Evolutionary conservation across 75 land plant genomes (phyloP), one percentile per base, ranked within the genome.

Genomic region (Gnetum montanum): DNA sequence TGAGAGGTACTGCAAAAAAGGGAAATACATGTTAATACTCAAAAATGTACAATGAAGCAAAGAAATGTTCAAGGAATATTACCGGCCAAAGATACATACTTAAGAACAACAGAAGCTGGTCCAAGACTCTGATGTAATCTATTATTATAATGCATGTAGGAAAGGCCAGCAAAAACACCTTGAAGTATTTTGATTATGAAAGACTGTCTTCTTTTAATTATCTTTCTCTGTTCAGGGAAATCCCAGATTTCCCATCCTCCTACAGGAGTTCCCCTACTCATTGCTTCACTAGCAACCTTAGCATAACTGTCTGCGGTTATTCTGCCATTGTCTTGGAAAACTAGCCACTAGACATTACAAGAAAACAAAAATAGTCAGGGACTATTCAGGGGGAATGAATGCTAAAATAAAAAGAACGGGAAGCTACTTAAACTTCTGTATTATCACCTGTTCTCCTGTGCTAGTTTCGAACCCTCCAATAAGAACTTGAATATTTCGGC

Each of bases 101-200:
- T 94, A 73, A 94, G 75, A 58, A 83, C 68, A 64, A 94, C 70
- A 44, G 98, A 94, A 59, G 98, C 74, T 58, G 98, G 98, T 56
- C 98, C 98, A 64, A 94, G 79, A 75, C 94, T 88, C 59, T 90
- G 98, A 63, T 94, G 98, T 34, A 94, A 71, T 59, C 84, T 84
- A 34, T 81, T 81, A 57, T 56, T 72, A 8, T 85, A 62, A 72
- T 94, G 98, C 88, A 94, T 90, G 68, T 70, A 77, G n/a, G 85
- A 74, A 15, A 94, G 78, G 36, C 98, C 96, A 63, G 55, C 58
- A 33, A 94, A 77, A 28, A 73, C 75, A 41, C 96, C 96, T 35
- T 68, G 78, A 28, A 89, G 61, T 47, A 93, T 46, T 61, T 81
- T 89, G 5, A 74, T 59, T 48, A 94, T 65, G 54, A 85, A 94